Percentiles rank a stretch among this genome's conserved stretches.
phyloP scores from a whole-genome alignment of 805 yeast genomes.

The Candida railenensis region DNA sequence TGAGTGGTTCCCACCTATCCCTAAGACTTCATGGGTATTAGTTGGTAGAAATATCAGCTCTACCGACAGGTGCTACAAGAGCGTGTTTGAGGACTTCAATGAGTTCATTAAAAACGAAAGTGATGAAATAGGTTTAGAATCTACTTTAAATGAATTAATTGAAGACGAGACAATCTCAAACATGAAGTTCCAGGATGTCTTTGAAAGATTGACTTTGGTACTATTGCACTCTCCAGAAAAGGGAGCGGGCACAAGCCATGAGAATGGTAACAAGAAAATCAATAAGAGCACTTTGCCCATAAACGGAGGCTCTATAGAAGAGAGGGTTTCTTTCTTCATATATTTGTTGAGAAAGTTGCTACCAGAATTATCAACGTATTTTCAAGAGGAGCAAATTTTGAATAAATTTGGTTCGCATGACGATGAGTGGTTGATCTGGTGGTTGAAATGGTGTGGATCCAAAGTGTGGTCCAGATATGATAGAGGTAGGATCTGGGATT shows the following conservation, averaged over 20 bases:
- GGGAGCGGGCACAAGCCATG: slow-evolving; percentile 8
- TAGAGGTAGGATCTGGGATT: slow-evolving; percentile 89
- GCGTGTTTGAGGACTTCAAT: slow-evolving; percentile 37
- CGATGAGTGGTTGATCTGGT: slow-evolving; percentile 92
- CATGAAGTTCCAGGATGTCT: slow-evolving; percentile 64
- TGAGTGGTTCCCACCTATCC: slow-evolving; percentile 80
- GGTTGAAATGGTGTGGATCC: slow-evolving; percentile 90
- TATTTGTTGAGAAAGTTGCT: slow-evolving; percentile 58
- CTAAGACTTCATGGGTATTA: slow-evolving; percentile 51
- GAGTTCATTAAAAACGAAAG: slow-evolving; percentile 34
- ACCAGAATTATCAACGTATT: slow-evolving; percentile 74
- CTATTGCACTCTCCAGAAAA: slow-evolving; percentile 68
- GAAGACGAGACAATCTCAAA: slow-evolving; percentile 24
- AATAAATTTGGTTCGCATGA: slow-evolving; percentile 56
- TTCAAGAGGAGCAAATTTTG: slow-evolving; percentile 77
- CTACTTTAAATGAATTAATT: slow-evolving; percentile 19
- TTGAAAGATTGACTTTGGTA: slow-evolving; percentile 73
- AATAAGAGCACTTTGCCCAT: slow-evolving; percentile 43
- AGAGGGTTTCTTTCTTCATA: slow-evolving; percentile 66
- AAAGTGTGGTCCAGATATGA: slow-evolving; percentile 80
- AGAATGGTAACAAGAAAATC: slow-evolving; percentile 17
- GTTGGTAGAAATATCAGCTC: slow-evolving; percentile 44
- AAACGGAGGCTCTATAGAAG: slow-evolving; percentile 65
- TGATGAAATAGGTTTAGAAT: slow-evolving; percentile 7
- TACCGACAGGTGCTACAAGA: slow-evolving; percentile 26